A percentile compares a stretch with the other conserved stretches of the same genome.
These are phyloP conservation scores for Neurospora sp. DNA, from an alignment of 495 filamentous ascomycete species.

Conservation along the genomic window DNA sequence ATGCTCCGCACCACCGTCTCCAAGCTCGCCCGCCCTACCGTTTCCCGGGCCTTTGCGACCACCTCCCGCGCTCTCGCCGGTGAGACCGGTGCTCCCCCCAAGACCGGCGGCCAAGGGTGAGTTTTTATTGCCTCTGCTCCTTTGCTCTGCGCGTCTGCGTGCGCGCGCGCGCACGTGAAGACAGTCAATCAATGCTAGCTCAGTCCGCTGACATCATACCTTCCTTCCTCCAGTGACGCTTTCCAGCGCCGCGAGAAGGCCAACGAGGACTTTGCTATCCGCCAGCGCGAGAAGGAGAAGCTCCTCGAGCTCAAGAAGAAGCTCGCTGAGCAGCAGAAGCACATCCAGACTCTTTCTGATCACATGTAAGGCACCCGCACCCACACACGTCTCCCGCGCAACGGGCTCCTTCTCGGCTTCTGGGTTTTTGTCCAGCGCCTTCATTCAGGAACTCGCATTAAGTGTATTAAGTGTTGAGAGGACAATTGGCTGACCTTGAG, in stretches of 20 bases:
- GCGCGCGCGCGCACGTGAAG: neutral
- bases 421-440: too few relatives aligned
- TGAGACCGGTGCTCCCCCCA: constrained; percentile 55
- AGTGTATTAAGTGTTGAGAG: too few relatives aligned
- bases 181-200: too few relatives aligned
- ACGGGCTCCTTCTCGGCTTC: too few relatives aligned
- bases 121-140: constrained; percentile 12
- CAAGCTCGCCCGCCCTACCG: constrained; percentile 44
- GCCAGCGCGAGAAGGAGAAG: constrained; percentile 79
- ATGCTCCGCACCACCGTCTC: constrained; percentile 61
- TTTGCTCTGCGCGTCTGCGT: neutral
- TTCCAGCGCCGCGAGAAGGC: constrained; percentile 89
- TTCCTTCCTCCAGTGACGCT: constrained; percentile 50
- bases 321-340: constrained; percentile 65
- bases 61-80: constrained; percentile 53
- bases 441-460: too few relatives aligned
- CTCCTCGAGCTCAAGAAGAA: constrained; percentile 63
- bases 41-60: constrained; percentile 50
- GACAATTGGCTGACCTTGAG: too few relatives aligned
- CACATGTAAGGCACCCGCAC: constrained; percentile 52
- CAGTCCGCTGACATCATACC: neutral
- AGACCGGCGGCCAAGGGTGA: constrained; percentile 34
- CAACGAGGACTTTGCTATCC: constrained; percentile 72
- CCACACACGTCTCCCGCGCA: too few relatives aligned
- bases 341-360: constrained; percentile 72